These are phyloP conservation scores for Pugionium cornutum DNA, from an alignment of 345 rosid genomes.

Conservation along the genomic window DNA sequence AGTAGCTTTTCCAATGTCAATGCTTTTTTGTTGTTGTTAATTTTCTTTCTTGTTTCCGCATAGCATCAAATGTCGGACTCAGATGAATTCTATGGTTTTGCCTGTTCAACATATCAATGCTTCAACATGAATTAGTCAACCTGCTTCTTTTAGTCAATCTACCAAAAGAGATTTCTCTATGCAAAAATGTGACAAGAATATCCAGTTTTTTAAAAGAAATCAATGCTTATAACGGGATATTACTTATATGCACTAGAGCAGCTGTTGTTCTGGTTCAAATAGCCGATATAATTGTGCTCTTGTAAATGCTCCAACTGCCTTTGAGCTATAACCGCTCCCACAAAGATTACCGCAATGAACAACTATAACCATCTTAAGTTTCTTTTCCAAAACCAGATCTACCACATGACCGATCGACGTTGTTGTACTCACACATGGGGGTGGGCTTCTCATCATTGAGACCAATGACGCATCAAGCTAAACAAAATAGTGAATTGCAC, in stretches of 20 bases:
- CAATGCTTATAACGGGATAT: conserved; percentile 1
- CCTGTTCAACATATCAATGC: conserved; percentile 14
- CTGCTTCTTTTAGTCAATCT: background rate
- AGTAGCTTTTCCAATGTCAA: conserved; percentile 33
- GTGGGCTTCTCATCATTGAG: conserved; percentile 73
- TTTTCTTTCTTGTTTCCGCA: conserved; percentile 4
- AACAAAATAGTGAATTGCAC: conserved; percentile 13
- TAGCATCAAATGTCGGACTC: conserved; percentile 16
- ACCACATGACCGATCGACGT: conserved; percentile 57
- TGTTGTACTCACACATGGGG: conserved; percentile 59
- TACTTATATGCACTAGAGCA: conserved; percentile 27
- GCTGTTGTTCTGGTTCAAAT: conserved; percentile 39
- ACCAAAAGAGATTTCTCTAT: conserved; percentile 2
- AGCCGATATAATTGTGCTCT: conserved; percentile 51
- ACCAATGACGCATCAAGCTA: conserved; percentile 61
- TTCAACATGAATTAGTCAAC: conserved; percentile 12
- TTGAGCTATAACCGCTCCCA: conserved; percentile 40
- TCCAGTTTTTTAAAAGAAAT: background rate
- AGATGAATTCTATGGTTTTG: conserved; percentile 17
- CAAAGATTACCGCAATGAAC: conserved; percentile 44
- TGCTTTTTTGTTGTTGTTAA: conserved; percentile 22
- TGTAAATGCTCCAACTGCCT: conserved; percentile 67
- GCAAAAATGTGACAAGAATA: conserved; percentile 20
- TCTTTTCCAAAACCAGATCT: conserved; percentile 62
- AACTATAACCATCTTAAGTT: conserved; percentile 64